Conservation (phyloP, 441 rosid genomes). For the Heliophila coronopifolia region DNA sequence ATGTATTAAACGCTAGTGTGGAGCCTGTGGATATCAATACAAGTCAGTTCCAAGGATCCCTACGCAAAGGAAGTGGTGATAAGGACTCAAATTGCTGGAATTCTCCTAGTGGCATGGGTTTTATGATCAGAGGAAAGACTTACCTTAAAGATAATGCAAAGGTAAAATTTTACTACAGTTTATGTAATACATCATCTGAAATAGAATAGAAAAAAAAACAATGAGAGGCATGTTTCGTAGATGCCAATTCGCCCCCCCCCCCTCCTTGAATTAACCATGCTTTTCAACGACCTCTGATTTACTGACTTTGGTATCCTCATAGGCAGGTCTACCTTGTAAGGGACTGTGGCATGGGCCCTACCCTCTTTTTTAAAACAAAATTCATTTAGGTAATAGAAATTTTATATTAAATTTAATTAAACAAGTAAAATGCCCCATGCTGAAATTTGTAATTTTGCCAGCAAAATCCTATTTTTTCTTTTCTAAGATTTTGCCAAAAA, state of each 20-base stretch:
- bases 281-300: constrained; percentile 6
- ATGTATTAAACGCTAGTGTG: constrained; percentile 56
- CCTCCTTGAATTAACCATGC: neutral
- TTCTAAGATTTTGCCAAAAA: too few relatives aligned
- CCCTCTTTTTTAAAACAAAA: too few relatives aligned
- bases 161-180: constrained; percentile 38
- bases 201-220: neutral
- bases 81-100: constrained; percentile 85
- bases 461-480: too few relatives aligned
- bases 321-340: too few relatives aligned
- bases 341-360: too few relatives aligned
- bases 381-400: too few relatives aligned
- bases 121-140: constrained; percentile 92
- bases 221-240: neutral
- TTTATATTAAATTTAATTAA: too few relatives aligned
- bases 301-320: neutral
- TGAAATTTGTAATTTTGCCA: too few relatives aligned
- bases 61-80: constrained; percentile 55
- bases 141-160: constrained; percentile 78
- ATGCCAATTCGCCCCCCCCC: neutral
- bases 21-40: constrained; percentile 48
- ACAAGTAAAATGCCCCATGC: too few relatives aligned
- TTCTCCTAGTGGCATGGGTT: constrained; percentile 81
- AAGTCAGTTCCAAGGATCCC: constrained; percentile 56
- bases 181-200: neutral